Conservation (phyloP, 2,329 filamentous ascomycete genomes). For the Pseudocercospora vitis region DNA sequence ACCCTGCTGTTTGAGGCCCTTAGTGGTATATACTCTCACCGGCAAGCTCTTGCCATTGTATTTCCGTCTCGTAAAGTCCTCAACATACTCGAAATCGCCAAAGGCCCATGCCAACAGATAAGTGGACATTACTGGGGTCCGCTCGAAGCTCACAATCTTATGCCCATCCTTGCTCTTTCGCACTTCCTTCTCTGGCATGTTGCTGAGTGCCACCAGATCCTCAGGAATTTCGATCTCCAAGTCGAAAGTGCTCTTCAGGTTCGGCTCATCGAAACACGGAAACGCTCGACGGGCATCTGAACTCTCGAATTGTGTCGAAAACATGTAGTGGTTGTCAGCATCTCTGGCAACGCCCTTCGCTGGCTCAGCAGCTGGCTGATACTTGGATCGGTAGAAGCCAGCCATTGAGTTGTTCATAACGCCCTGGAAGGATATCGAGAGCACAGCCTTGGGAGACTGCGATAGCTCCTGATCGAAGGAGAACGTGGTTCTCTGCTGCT, state of each 20-base stretch:
- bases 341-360: constrained; percentile 76
- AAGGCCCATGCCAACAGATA: constrained; percentile 91
- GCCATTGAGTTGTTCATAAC: constrained; percentile 91
- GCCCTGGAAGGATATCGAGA: constrained; percentile 74
- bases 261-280: constrained; percentile 97
- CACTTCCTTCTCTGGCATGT: constrained; percentile 84
- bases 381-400: constrained; percentile 91
- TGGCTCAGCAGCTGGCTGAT: constrained; percentile 74
- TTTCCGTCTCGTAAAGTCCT: constrained; percentile 82
- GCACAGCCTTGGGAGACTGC: constrained; percentile 62
- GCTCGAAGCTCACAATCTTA: constrained; percentile 73
- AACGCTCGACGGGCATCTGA: constrained; percentile 94
- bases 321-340: constrained; percentile 61
- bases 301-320: constrained; percentile 96
- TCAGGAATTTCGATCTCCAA: constrained; percentile 88
- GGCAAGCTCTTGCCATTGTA: constrained; percentile 91
- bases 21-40: constrained; percentile 92
- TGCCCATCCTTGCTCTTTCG: constrained; percentile 64
- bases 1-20: constrained; percentile 89
- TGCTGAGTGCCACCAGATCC: constrained; percentile 85
- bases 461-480: constrained; percentile 72
- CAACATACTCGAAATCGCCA: constrained; percentile 95
- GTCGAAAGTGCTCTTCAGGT: constrained; percentile 94
- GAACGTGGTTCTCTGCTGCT: constrained; percentile 79
- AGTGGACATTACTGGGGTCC: constrained; percentile 84